Evolutionary conservation across 768 basidiomycete genomes (phyloP).

Genomic region (Termitomyces sp.): DNA sequence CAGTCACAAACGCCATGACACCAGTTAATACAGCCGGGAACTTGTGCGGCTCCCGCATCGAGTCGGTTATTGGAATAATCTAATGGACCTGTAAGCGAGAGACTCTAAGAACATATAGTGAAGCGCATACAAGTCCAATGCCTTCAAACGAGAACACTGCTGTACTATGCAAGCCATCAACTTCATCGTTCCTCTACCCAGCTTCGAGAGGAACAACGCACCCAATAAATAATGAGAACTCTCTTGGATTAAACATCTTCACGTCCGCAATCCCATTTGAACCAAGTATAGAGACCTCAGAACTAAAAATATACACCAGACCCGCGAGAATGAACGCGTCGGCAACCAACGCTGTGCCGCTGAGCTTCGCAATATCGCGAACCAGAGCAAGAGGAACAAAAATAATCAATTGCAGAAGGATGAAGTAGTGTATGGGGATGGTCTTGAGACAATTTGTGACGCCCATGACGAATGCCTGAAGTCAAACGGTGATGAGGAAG

Average conservation of each 20-base stretch:
- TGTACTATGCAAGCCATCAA: conserved; percentile 46
- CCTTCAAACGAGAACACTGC: conserved; percentile 99
- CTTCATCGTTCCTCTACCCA: not conserved
- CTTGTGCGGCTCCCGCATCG: conserved; percentile 93
- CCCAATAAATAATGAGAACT: conserved; percentile 93
- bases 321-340: conserved; percentile 95
- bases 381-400: conserved; percentile 89
- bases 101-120: not conserved
- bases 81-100: conserved; percentile 18
- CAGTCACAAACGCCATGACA: conserved; percentile 83
- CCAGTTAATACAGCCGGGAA: conserved; percentile 85
- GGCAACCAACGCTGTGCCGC: conserved; percentile 85
- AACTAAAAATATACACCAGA: conserved; percentile 80
- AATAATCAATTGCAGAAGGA: conserved; percentile 75
- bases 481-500: not conserved
- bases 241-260: conserved; percentile 80
- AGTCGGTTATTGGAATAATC: conserved; percentile 94
- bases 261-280: conserved; percentile 72
- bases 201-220: conserved; percentile 28
- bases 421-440: conserved; percentile 74
- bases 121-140: conserved; percentile 71
- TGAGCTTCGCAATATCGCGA: conserved; percentile 92
- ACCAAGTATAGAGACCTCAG: conserved; percentile 69
- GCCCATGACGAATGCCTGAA: conserved; percentile 78
- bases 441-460: conserved; percentile 68